Base-by-base conservation (phyloP, 2,329 filamentous ascomycete genomes). In the Fusarium abutilonis region DNA sequence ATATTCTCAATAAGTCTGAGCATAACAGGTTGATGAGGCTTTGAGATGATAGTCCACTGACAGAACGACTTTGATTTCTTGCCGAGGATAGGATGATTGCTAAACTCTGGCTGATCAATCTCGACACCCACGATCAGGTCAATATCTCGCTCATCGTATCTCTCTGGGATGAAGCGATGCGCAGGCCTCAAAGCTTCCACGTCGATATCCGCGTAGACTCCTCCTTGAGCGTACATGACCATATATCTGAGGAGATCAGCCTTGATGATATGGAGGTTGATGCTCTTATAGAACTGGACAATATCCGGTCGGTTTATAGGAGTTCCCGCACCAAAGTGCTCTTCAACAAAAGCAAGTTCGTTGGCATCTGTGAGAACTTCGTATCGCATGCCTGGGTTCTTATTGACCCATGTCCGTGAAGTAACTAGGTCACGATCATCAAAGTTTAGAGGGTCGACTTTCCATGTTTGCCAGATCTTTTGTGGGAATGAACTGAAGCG, bases 391-490 rank as follows among this genome's bases (percentile, higher is more conserved):
- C 79, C 80, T 1, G 87, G 88, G 66, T 91, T 91, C 74, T 86
- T 89, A 19, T 77, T 74, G 0, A 84, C 79, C 89, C 89, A 92
- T 2, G 87, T 87, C 64, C 82, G 82, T 9, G 89, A 88, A 0
- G 80, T 80, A 21, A 80, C 75, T 29, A 83, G 77, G 67, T 91
- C 87, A 48, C 85, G 81, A 67, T 86, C 81, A 61, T 89, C 88
- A 69, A 91, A 90, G 3, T 80, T 79, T 31, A 90, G 77, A 3
- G 89, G 86, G 60, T 88, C 83, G 26, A 88, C 83, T 73, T 91
- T 92, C 89, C 89, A 92, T 0, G 86, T 89, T 74, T 92, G 89
- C 89, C 89, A 92, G 64, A 92, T 89, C 75, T 91, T 92, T 52
- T 81, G 81, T 6, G 82, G 89, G 67, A 87, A 91, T 19, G 64